Base-by-base conservation (phyloP, 257 asterid genomes). In the Paraleonurus japonicus region DNA sequence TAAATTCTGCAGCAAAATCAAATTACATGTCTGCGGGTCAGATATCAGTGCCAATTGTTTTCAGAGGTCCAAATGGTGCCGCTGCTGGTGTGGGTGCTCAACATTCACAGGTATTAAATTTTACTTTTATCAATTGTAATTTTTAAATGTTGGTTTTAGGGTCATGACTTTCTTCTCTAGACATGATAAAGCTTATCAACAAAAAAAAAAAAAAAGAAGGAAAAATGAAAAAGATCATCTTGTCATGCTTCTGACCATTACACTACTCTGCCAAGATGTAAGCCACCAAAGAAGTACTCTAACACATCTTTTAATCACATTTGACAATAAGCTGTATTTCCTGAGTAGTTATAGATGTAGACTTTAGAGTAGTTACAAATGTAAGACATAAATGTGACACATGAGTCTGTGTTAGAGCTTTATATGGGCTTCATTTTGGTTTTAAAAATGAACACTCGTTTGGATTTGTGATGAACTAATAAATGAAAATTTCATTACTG, bases 11-110 rank as follows among this genome's bases (percentile, higher is more conserved):
- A 30, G 96, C 96, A 73, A 92, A 92, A 74, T 84, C 95, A 54
- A 86, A 85, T 79, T 90, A 92, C 87, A 92, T 90, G 98, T 90
- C 96, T 51, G 83, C 91, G 19, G 95, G 96, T 76, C 95, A 90
- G 81, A 90, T 90, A 76, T 79, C 84, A 12, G 96, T 86, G 74
- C 95, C 98, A 45, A 85, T 90, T 68, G 96, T 90, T 69, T 88
- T 90, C 76, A 82, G 98, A 84, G 98, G 96, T 13, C 98, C 96
- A 32, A 92, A 92, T 82, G 98, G 98, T 65, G 92, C 96, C 71
- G 98, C 98, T 70, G 95, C 98, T 65, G 96, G 98, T 24, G 98
- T 92, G 35, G 98, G 90, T 69, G 98, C 98, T 63, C 96, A 92
- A 68, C 98, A 92, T 71, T 92, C 96, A 1, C 96, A 92, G 90